Base-by-base conservation (phyloP, 768 basidiomycete species). In the Rhizopogon roseolus region DNA sequence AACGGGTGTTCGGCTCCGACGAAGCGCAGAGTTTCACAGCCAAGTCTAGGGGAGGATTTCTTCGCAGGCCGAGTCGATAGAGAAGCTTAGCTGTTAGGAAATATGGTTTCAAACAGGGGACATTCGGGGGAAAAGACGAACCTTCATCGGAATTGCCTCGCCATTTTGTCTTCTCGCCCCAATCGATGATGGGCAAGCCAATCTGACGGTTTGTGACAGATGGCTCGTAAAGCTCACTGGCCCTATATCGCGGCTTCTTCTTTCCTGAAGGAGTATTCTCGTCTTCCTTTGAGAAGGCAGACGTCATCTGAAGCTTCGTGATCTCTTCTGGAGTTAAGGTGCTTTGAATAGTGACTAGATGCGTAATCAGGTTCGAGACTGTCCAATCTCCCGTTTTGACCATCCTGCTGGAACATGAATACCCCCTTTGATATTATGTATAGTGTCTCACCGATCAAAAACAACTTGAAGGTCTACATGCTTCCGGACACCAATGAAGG, bases 391-490 rank as follows among this genome's bases (percentile, higher is more conserved):
- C 92, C 43, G 89, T 90, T 66, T 87, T 89, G 59, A 92, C 82
- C 88, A 92, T 90, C 66, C 90, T 92, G 56, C 4, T 40, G 27
- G 39, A 50, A 38, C 17, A 17, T 43, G 25, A 36, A 19, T 29
- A 27, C 6, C n/a, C 42, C 9, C 16, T 11, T 5, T 25, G 22
- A 25, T 48, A 48, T 32, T 16, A 36, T 36, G 8, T 6, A 7
- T 36, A 9, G 40, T 9, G 2, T 59, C 75, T 46, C 50, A 90
- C 86, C 94, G 79, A 51, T 88, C 82, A 64, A 99, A 99, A n/a
- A 99, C 80, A 3, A 97, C 74, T 66, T 98, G 94, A 2, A 98
- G 76, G 55, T 98, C 90, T 6, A 98, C 93, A 58, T 95, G 93
- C 64, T 85, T 91, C 16, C 93, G 81, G 10, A 98, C 91, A 10